These are phyloP conservation scores for Suhomyces sp. DNA, from an alignment of 805 yeast species.

Conservation along the genomic window DNA sequence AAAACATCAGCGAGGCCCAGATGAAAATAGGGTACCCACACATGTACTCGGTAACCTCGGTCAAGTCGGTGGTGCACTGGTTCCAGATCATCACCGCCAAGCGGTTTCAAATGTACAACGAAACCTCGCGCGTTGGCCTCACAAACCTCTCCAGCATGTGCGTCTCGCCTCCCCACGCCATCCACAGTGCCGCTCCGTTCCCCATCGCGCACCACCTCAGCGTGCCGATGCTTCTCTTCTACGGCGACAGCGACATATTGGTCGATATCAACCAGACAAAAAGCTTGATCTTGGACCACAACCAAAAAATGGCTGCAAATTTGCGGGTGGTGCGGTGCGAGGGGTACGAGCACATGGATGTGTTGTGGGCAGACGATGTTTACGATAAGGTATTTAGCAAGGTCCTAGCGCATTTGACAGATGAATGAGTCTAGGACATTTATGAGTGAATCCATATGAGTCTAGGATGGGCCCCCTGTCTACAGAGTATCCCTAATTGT, in stretches of 20 bases:
- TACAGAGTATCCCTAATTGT: not conserved
- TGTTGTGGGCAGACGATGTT: slow-evolving; percentile 27
- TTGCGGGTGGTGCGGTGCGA: slow-evolving; percentile 18
- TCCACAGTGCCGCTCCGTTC: slow-evolving; percentile 24
- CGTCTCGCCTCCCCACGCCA: slow-evolving; percentile 12
- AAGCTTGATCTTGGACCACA: slow-evolving; percentile 21
- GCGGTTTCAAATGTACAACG: slow-evolving; percentile 33
- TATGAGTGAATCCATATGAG: too few species aligned
- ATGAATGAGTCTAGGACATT: too few species aligned
- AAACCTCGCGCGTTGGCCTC: slow-evolving; percentile 22
- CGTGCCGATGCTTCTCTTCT: slow-evolving; percentile 26
- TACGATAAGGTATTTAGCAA: slow-evolving; percentile 22
- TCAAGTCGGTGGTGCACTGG: slow-evolving; percentile 30
- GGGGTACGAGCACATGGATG: slow-evolving; percentile 33
- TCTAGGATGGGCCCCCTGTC: not conserved
- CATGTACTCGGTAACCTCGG: slow-evolving; percentile 28
- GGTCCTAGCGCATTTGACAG: slow-evolving; percentile 6
- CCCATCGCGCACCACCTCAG: slow-evolving; percentile 28
- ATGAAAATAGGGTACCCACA: slow-evolving; percentile 28
- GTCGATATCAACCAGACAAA: slow-evolving; percentile 26
- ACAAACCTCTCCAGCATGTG: slow-evolving; percentile 20
- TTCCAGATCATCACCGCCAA: slow-evolving; percentile 28
- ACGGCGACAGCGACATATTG: slow-evolving; percentile 27
- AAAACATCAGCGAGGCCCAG: slow-evolving; percentile 21
- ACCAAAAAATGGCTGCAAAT: slow-evolving; percentile 20